Evolutionary conservation across 495 filamentous ascomycete species (phyloP).

Genomic region (Penicillium longicatenatum): DNA sequence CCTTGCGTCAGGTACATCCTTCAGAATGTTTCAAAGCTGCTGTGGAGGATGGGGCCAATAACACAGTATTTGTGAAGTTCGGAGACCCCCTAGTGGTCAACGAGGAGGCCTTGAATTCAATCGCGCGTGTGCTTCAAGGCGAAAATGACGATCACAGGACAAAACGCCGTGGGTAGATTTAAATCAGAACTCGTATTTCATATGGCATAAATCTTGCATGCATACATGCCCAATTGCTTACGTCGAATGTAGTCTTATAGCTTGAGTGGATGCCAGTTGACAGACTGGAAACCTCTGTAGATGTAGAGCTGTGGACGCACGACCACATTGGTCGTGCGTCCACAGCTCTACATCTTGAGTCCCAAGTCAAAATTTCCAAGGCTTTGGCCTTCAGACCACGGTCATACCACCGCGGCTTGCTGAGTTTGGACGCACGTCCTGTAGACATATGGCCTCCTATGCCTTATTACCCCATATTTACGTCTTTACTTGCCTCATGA

Average conservation of each 20-base stretch:
- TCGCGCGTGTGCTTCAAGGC: slow-evolving; percentile 7
- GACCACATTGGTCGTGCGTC: slow-evolving; percentile 6
- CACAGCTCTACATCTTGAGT: no score
- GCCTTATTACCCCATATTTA: no score
- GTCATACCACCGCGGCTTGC: no score
- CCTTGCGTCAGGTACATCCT: slow-evolving; percentile 4
- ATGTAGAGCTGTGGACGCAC: slow-evolving; percentile 10
- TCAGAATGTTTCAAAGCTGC: slow-evolving; percentile 4
- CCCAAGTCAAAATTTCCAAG: no score
- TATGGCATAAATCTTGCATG: no score
- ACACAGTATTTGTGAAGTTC: slow-evolving; percentile 8
- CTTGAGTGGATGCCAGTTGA: slow-evolving; percentile 8
- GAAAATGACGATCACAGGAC: slow-evolving; percentile 2
- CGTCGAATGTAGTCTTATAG: no score
- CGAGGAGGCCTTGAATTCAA: slow-evolving; percentile 10
- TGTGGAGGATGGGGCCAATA: slow-evolving; percentile 5
- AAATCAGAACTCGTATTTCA: no score
- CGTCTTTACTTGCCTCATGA: no score
- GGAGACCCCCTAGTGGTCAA: slow-evolving; percentile 8
- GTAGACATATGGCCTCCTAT: no score
- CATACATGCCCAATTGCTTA: no score
- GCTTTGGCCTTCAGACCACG: no score
- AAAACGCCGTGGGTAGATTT: slow-evolving; percentile 9
- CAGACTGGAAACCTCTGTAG: slow-evolving; percentile 9
- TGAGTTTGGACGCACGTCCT: no score